phyloP scores from a whole-genome alignment of 768 basidiomycete genomes.

The Tricholoma sp. region DNA sequence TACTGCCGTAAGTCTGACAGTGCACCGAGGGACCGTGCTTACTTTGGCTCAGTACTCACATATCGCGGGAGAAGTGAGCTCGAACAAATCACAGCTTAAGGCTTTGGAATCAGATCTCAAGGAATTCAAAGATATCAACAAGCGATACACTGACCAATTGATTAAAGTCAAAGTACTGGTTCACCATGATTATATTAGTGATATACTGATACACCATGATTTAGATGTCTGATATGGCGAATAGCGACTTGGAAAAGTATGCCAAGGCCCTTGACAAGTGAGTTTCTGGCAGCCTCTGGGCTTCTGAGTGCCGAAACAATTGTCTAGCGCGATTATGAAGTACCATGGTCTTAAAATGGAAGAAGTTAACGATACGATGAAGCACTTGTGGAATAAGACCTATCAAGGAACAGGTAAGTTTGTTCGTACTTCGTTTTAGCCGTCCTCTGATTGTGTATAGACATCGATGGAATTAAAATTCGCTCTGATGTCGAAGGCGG shows the following conservation, averaged over 20 bases:
- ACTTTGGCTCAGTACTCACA: conserved; percentile 57
- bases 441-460: conserved; percentile 33
- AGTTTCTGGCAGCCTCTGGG: conserved; percentile 19
- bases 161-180: conserved; percentile 84
- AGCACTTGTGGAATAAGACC: conserved; percentile 96
- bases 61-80: conserved; percentile 78
- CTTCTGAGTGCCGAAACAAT: conserved; percentile 1
- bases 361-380: conserved; percentile 98
- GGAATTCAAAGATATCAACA: conserved; percentile 85
- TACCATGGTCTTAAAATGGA: conserved; percentile 98
- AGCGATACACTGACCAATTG: conserved; percentile 84
- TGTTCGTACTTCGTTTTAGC: neutral
- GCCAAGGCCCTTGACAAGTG: conserved; percentile 96
- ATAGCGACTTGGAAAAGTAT: conserved; percentile 95
- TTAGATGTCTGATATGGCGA: conserved; percentile 97
- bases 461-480: conserved; percentile 97
- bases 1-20: conserved; percentile 45
- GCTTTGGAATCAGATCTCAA: conserved; percentile 64
- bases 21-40: neutral
- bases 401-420: conserved; percentile 92
- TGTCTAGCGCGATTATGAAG: conserved; percentile 90
- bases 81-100: conserved; percentile 61
- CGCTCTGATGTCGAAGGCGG: conserved; percentile 90
- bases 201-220: neutral
- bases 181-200: neutral